Evolutionary conservation across 1,284 basidiomycete species (phyloP).

Genomic region (Sporisorium sorghi): DNA sequence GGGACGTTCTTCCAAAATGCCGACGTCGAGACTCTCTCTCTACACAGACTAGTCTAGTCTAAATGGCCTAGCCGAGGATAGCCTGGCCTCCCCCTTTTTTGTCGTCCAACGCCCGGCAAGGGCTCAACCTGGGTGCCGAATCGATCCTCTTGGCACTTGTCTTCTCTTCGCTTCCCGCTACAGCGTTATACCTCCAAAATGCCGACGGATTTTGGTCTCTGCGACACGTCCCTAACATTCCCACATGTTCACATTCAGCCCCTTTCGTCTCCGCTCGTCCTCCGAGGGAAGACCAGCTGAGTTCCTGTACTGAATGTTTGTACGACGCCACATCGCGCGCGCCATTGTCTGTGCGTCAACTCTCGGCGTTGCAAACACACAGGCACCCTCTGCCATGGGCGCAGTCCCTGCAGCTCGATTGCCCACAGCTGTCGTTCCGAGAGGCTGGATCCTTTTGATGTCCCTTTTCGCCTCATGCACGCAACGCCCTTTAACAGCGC

Average conservation of each 20-base stretch:
- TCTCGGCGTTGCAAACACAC: no score
- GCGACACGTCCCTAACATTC: neutral
- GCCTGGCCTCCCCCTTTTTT: neutral
- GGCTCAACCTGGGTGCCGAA: neutral
- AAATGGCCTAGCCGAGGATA: neutral
- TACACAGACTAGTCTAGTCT: neutral
- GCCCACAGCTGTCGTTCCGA: slow-evolving; percentile 2
- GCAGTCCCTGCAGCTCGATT: slow-evolving; percentile 1
- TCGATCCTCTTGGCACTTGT: neutral
- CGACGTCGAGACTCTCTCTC: neutral
- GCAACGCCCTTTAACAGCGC: neutral
- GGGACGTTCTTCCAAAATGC: neutral
- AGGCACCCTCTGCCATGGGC: no score
- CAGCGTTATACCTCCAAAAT: neutral
- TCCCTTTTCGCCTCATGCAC: neutral
- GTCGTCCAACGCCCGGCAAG: neutral
- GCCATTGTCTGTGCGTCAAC: neutral
- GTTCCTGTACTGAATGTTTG: no score
- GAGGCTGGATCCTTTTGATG: neutral
- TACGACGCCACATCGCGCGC: neutral
- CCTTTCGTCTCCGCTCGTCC: neutral
- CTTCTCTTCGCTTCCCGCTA: neutral
- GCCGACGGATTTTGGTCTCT: neutral
- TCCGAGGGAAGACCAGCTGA: no score
- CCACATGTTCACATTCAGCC: neutral